Conservation (phyloP, 2,329 filamentous ascomycete genomes). For the Trichoderma brevicompactum region DNA sequence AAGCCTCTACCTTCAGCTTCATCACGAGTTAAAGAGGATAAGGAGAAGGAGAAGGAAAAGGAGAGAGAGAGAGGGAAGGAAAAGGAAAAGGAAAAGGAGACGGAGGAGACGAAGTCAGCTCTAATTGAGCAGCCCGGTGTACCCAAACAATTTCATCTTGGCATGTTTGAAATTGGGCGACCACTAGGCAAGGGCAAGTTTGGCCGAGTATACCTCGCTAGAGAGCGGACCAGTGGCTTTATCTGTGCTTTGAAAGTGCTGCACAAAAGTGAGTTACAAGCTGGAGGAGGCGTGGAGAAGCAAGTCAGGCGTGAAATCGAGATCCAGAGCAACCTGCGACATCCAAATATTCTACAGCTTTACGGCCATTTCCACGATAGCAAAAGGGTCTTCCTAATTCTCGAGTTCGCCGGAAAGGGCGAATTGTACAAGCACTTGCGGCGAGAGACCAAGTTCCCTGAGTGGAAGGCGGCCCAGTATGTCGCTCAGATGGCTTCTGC, state of each 20-base stretch:
- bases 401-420: constrained; percentile 68
- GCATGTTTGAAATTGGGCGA: constrained; percentile 78
- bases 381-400: constrained; percentile 72
- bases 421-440: constrained; percentile 74
- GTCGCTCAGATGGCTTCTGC: constrained; percentile 69
- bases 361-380: constrained; percentile 75
- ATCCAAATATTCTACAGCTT: constrained; percentile 66
- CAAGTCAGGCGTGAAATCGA: constrained; percentile 74
- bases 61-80: neutral
- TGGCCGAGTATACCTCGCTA: constrained; percentile 72
- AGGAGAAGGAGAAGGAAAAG: constrained; percentile 43
- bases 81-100: constrained; percentile 53
- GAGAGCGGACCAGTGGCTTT: constrained; percentile 67
- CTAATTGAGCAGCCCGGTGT: constrained; percentile 61
- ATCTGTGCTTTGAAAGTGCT: constrained; percentile 74
- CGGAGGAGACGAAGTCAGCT: constrained; percentile 54
- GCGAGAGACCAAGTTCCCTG: constrained; percentile 67
- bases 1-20: constrained; percentile 53
- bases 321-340: constrained; percentile 72
- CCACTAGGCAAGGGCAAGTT: constrained; percentile 76
- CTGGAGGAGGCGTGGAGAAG: constrained; percentile 72
- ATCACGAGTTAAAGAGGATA: constrained; percentile 47
- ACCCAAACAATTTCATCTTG: constrained; percentile 76
- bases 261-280: constrained; percentile 71
- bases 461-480: constrained; percentile 72